These are phyloP conservation scores for Gossypium davidsonii DNA, from an alignment of 441 rosid species.

Conservation along the genomic window DNA sequence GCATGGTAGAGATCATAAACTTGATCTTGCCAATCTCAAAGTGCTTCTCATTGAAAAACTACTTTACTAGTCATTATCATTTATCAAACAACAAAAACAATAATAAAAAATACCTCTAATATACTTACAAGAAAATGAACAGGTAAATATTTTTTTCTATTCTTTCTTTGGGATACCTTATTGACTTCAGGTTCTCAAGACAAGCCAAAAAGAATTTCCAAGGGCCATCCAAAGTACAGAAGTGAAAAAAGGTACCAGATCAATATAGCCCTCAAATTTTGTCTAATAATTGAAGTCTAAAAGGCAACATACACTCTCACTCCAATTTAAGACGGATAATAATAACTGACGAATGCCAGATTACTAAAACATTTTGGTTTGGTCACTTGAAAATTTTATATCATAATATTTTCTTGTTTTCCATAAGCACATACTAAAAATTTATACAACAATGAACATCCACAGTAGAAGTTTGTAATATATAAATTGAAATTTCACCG, in stretches of 20 bases:
- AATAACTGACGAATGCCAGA: neutral
- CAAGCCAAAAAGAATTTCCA: neutral
- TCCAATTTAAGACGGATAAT: neutral
- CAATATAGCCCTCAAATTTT: neutral
- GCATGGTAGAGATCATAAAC: constrained; percentile 1
- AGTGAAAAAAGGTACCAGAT: neutral
- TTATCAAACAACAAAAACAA: neutral
- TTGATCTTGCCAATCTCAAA: neutral
- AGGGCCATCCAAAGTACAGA: neutral
- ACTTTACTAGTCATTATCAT: neutral
- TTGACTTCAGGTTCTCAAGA: neutral
- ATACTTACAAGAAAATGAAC: neutral
- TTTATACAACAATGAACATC: neutral
- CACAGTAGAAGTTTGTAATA: neutral
- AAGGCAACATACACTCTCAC: neutral
- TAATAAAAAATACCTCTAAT: neutral
- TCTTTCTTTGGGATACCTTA: neutral
- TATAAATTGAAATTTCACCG: neutral
- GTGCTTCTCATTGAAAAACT: neutral
- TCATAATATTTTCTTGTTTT: neutral
- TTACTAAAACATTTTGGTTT: neutral
- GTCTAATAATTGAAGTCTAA: neutral
- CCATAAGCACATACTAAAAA: neutral
- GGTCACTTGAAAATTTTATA: neutral
- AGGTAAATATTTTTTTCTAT: neutral